Conservation (phyloP, 176 grass and related monocot species). For the Oryza officinalis region DNA sequence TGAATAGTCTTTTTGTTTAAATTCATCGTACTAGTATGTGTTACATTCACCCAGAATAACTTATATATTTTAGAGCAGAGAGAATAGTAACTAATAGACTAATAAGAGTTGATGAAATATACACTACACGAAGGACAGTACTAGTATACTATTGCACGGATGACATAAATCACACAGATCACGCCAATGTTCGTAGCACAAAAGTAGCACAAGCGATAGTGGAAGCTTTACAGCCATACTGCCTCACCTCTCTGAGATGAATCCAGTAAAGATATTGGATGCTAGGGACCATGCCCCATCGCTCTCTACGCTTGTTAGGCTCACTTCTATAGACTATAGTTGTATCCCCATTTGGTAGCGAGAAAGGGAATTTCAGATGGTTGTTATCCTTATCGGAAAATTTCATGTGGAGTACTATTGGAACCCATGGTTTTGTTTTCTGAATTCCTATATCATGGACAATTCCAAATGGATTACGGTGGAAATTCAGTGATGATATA, state of each 20-base stretch:
- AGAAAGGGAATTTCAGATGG: background rate
- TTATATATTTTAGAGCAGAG: no score
- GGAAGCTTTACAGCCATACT: slow-evolving; percentile 20
- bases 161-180: slow-evolving; percentile 14
- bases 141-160: background rate
- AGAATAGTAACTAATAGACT: background rate
- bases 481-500: background rate
- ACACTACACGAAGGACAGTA: background rate
- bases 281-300: slow-evolving; percentile 1
- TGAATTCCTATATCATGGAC: background rate
- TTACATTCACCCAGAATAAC: no score
- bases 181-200: background rate
- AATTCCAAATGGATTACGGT: background rate
- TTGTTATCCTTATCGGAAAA: background rate
- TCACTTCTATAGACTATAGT: background rate
- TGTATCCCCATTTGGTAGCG: background rate
- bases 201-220: background rate
- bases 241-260: background rate
- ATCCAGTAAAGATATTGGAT: slow-evolving; percentile 21
- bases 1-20: no score
- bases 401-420: no score
- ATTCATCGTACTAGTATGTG: no score
- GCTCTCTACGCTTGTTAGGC: slow-evolving; percentile 14
- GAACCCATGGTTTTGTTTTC: background rate
- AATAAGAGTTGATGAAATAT: background rate